Evolutionary conservation across 345 rosid species (phyloP), one percentile per base, ranked within the genome.

Genomic region (Brassica carinata): DNA sequence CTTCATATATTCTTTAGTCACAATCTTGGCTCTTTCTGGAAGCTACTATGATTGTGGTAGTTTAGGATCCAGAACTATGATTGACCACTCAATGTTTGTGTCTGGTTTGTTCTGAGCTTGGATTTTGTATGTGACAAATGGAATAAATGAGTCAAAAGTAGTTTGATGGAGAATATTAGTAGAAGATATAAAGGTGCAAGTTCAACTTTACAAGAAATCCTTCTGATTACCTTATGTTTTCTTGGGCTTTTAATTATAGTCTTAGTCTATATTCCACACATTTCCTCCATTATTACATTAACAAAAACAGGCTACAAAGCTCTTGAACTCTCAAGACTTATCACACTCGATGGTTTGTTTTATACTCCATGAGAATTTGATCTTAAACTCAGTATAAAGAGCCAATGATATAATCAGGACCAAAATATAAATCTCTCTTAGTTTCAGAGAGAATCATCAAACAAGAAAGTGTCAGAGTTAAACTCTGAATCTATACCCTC

Each of bases 401-500:
- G 34, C 7, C 33, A 8, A 45, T 62, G 29, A 77, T 62, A 1
- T 17, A 13, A 63, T 8, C 1, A 36, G 19, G 36, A 79, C 61
- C 77, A 58, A 61, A 73, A 73, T 73, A 48, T 58, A 65, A 29
- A 10, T 31, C 5, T 68, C 48, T 57, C 7, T 72, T 72, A 51
- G 38, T 65, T 67, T 78, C 59, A 79, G 38, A 83, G 63, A 75
- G 83, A 67, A 53, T 80, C 80, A 63, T 86, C 83, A 23, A 86
- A 57, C 23, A 74, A 73, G 85, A 87, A 89, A 13, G 67, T 38
- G 31, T 82, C 85, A 59, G 77, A 83, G 78, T 76, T 73, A 45
- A 83, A 78, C 30, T 84, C 87, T 65, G 82, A 74, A 80, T 82
- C 93, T 65, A 85, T 62, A 33, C 90, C 91, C 27, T 89, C 93